These are phyloP conservation scores for Suhomyces xylopsoci DNA, from an alignment of 805 yeast genomes.

Conservation along the genomic window DNA sequence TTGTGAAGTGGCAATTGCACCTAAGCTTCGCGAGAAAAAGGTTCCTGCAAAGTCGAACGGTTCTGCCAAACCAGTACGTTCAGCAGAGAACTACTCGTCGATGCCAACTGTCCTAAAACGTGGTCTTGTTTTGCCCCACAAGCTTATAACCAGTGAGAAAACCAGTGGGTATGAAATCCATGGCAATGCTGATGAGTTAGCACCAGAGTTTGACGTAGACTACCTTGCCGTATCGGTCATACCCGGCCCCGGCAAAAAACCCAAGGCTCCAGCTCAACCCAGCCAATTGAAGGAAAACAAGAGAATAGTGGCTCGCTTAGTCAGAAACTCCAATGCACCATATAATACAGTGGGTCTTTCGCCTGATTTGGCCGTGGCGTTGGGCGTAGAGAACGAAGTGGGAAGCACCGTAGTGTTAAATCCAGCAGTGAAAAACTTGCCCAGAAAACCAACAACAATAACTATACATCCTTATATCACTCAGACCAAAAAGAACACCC, in stretches of 20 bases:
- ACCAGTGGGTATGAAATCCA: conserved; percentile 40
- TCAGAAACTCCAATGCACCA: conserved; percentile 29
- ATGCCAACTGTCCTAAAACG: conserved; percentile 45
- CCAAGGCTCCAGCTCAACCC: conserved; percentile 12
- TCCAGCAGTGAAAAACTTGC: conserved; percentile 36
- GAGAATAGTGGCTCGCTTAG: conserved; percentile 51
- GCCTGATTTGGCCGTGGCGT: conserved; percentile 49
- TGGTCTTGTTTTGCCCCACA: conserved; percentile 57
- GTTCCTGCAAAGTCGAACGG: conserved; percentile 49
- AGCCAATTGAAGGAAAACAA: conserved; percentile 30
- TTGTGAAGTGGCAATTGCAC: conserved; percentile 76
- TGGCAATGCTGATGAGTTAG: conserved; percentile 38
- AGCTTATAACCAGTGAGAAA: conserved; percentile 22
- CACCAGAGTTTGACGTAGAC: conserved; percentile 19
- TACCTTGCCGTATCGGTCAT: conserved; percentile 52
- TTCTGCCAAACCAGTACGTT: conserved; percentile 13
- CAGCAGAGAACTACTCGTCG: conserved; percentile 15
- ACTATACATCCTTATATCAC: conserved; percentile 55
- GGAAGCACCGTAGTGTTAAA: conserved; percentile 58
- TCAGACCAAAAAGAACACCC: conserved; percentile 32
- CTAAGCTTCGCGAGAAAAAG: conserved; percentile 37
- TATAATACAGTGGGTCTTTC: conserved; percentile 53
- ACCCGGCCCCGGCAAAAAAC: conserved; percentile 46
- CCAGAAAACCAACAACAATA: conserved; percentile 38
- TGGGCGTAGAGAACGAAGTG: conserved; percentile 46